Base-by-base conservation (phyloP, 1,139 yeast species). In the Nakaseomyces kungkrabaensis region DNA sequence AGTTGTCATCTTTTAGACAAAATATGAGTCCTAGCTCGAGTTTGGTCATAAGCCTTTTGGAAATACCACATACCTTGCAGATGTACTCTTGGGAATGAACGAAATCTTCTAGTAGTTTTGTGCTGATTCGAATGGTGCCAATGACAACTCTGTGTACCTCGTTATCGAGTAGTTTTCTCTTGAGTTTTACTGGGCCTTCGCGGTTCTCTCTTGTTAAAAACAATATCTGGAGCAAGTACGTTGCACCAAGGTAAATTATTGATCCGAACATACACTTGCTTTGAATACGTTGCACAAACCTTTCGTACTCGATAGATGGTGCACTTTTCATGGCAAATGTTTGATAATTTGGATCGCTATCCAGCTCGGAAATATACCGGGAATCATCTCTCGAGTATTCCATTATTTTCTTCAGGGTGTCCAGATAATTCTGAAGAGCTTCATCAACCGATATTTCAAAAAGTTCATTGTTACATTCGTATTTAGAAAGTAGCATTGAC, bases 31-130 rank as follows among this genome's bases (percentile, higher is more conserved):
- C 70, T 4, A 76, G 69, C 55, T 78, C 83, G 45, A 78, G 59
- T 43, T 70, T 65, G 43, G 72, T 68, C 37, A 78, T 64, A 48
- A 77, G 79, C 24, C 60, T 59, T 31, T 68, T 63, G 13, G 73
- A 63, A 4, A 78, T 67, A 4, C 83, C 83, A 13, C 77, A 77
- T 5, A 77, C 78, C 50, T 73, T 73, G 41, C 82, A 78, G 53
- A 73, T 74, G 51, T 77, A 72, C 42, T 65, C 65, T 57, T 77
- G 81, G 2, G 74, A 70, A 56, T 77, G 78, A 47, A 72, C 72
- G 38, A 73, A 67, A 56, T 78, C 83, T 56, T 78, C 83, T 3
- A 76, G 59, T 8, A 71, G 65, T 58, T 78, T 78, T 41, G 77
- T 71, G 5, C 81, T 76, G 0, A 78, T 62, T 25, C 82, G 65